Evolutionary conservation across 371 early-diverging fungal species (phyloP).

Genomic region (Haplosporangium sp.): DNA sequence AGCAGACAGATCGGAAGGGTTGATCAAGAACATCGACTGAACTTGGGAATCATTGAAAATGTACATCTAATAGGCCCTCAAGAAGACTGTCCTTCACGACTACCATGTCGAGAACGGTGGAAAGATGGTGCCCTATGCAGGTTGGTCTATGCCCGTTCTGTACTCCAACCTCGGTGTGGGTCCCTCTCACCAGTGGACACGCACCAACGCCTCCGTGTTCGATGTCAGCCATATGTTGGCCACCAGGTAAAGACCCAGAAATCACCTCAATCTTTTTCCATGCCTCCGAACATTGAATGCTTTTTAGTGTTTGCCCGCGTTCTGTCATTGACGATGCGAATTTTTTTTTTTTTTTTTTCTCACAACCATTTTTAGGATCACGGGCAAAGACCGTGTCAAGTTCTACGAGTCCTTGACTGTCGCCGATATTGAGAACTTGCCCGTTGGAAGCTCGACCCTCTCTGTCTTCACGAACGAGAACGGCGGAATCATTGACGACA

Average conservation of each 20-base stretch:
- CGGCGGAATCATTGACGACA: slow-evolving; percentile 98
- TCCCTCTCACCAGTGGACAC: slow-evolving; percentile 91
- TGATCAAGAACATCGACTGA: background rate
- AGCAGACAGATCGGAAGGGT: too few relatives aligned
- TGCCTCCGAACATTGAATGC: background rate
- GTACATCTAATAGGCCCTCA: slow-evolving; percentile 51
- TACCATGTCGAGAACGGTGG: slow-evolving; percentile 92
- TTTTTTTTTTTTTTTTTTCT: background rate
- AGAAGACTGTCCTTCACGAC: slow-evolving; percentile 91
- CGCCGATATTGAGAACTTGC: slow-evolving; percentile 86
- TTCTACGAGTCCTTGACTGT: slow-evolving; percentile 93
- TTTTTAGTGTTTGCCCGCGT: background rate
- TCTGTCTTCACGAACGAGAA: slow-evolving; percentile 95
- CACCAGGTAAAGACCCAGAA: slow-evolving; percentile 70
- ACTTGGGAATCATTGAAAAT: background rate
- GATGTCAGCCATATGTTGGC: slow-evolving; percentile 99
- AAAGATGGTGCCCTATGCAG: slow-evolving; percentile 98
- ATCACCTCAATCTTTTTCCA: too few relatives aligned
- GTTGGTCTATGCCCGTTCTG: slow-evolving; percentile 96
- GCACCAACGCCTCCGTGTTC: slow-evolving; percentile 93
- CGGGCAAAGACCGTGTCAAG: slow-evolving; percentile 87
- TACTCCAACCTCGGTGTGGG: slow-evolving; percentile 86
- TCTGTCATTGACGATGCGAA: background rate
- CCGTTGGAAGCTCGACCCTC: slow-evolving; percentile 84
- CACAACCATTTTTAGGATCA: slow-evolving; percentile 66